Conservation (phyloP, 495 filamentous ascomycete genomes). For the Penicillium daleae region DNA sequence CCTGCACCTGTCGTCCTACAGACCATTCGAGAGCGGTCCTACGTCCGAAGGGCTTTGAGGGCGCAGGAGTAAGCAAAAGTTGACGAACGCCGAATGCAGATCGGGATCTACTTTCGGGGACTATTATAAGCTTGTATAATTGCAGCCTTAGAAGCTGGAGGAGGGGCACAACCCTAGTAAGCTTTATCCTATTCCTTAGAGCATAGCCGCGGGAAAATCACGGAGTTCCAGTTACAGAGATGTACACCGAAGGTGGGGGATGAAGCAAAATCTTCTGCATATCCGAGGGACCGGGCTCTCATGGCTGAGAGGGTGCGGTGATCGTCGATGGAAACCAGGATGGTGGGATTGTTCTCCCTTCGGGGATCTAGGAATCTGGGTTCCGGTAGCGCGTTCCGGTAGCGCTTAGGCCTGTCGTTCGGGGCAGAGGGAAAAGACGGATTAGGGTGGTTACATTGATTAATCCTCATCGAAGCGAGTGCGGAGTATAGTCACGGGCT, state of each 20-base stretch:
- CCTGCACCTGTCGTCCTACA: neutral
- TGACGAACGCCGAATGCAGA: neutral
- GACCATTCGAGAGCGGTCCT: neutral
- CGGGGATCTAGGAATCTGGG: neutral
- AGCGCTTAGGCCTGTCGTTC: conserved; percentile 14
- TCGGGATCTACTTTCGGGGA: neutral
- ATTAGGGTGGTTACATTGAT: neutral
- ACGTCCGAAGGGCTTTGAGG: neutral
- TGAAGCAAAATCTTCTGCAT: conserved; percentile 5
- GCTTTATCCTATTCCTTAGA: neutral
- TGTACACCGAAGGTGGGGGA: neutral
- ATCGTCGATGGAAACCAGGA: conserved; percentile 22
- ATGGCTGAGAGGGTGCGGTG: conserved; percentile 13
- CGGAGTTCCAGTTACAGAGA: neutral
- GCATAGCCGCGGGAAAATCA: too few species aligned
- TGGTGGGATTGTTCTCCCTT: conserved; percentile 7
- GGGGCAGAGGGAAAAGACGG: conserved; percentile 7
- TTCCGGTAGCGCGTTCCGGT: conserved; percentile 1
- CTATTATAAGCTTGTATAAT: neutral
- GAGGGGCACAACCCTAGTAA: neutral
- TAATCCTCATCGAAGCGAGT: neutral
- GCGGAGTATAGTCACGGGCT: neutral
- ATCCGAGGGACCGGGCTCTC: neutral
- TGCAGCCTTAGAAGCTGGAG: conserved; percentile 15
- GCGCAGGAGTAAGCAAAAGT: neutral